A percentile compares a stretch with the other conserved stretches of the same genome.
Conservation (phyloP, 192 early-diverging fungal species). For the Coemansia sp. region DNA sequence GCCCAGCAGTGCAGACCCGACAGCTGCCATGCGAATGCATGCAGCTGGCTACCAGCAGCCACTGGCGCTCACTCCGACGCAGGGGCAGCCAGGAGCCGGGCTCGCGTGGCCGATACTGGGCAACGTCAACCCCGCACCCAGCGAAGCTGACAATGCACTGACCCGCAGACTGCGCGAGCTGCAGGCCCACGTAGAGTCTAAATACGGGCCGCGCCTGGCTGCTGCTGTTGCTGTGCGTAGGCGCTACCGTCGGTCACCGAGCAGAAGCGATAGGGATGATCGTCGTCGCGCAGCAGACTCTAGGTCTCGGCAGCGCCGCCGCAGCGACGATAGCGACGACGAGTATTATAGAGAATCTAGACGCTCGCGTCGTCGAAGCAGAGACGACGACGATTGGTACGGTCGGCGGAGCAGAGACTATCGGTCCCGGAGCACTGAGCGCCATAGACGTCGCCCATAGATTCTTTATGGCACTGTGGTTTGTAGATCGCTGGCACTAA, state of each 20-base stretch:
- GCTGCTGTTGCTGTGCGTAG: background rate
- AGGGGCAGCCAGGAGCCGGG: slow-evolving; percentile 2
- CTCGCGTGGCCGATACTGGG: slow-evolving; percentile 45
- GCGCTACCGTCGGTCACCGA: slow-evolving; percentile 8
- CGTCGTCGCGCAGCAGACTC: background rate
- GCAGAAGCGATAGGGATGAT: background rate
- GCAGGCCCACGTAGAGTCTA: slow-evolving; percentile 19
- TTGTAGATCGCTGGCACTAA: no score
- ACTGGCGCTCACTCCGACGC: background rate
- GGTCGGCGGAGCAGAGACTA: background rate
- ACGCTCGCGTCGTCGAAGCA: background rate
- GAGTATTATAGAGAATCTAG: slow-evolving; percentile 7
- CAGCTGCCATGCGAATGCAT: background rate
- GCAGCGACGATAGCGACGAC: background rate
- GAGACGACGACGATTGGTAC: slow-evolving; percentile 8
- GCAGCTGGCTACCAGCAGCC: slow-evolving; percentile 14
- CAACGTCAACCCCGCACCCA: background rate
- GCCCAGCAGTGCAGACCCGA: slow-evolving; percentile 20
- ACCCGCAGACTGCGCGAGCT: slow-evolving; percentile 12
- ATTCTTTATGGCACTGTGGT: background rate
- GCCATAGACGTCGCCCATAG: slow-evolving; percentile 13
- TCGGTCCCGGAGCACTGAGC: slow-evolving; percentile 24
- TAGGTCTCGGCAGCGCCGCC: background rate
- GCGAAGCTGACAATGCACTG: background rate
- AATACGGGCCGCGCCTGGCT: slow-evolving; percentile 4